These are phyloP conservation scores for Dysphania ambrosioides DNA, from an alignment of 148 eudicot species.

Conservation along the genomic window DNA sequence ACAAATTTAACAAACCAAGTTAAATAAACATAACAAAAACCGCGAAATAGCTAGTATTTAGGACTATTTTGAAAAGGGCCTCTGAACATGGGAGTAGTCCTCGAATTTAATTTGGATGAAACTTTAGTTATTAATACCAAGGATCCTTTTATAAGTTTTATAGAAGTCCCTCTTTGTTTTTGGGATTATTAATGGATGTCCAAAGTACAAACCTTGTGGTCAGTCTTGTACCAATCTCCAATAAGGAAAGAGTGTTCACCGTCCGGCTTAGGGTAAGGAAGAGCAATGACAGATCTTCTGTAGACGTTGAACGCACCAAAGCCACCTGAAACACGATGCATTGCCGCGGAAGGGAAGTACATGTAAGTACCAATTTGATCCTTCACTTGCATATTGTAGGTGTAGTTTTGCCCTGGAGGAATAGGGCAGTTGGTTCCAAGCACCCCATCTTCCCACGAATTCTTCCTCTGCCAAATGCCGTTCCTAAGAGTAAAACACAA, in stretches of 20 bases:
- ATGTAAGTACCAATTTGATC: conserved; percentile 77
- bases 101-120: too few species aligned
- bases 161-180: too few species aligned
- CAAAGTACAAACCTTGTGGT: conserved; percentile 51
- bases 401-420: conserved; percentile 63
- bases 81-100: too few species aligned
- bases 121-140: too few species aligned
- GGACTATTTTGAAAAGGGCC: too few species aligned
- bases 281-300: conserved; percentile 49
- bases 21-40: too few species aligned
- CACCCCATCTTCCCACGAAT: conserved; percentile 88
- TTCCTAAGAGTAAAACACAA: conserved; percentile 41
- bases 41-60: too few species aligned
- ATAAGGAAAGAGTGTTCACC: conserved; percentile 55
- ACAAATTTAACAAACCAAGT: too few species aligned
- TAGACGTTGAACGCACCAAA: conserved; percentile 60
- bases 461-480: conserved; percentile 71
- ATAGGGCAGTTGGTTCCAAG: conserved; percentile 92
- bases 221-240: conserved; percentile 72
- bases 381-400: conserved; percentile 77
- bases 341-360: conserved; percentile 66
- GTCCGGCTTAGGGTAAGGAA: conserved; percentile 59
- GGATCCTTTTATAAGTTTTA: too few species aligned
- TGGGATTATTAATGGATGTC: background rate
- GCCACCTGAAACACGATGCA: conserved; percentile 81